Percentiles rank a stretch among this genome's conserved stretches.
Conservation (phyloP, 2,329 filamentous ascomycete genomes). For the Byssothecium circinans region DNA sequence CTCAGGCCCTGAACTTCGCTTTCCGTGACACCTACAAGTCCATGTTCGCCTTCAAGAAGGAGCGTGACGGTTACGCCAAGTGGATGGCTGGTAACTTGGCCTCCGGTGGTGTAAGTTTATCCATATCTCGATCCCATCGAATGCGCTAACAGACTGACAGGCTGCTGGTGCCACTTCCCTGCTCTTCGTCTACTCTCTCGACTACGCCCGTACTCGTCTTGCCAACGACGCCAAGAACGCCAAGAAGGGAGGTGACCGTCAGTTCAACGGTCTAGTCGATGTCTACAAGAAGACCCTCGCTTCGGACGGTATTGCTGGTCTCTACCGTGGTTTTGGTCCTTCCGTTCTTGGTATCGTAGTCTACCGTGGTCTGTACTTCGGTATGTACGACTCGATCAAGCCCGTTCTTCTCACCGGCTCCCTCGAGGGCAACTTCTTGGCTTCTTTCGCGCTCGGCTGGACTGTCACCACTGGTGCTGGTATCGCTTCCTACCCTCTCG, state of each 20-base stretch:
- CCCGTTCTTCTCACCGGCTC: constrained; percentile 88
- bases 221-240: constrained; percentile 99
- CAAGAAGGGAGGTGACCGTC: constrained; percentile 94
- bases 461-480: constrained; percentile 99
- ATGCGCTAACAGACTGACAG: constrained; percentile 46
- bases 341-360: constrained; percentile 99
- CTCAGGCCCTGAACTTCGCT: constrained; percentile 99
- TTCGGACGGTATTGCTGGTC: constrained; percentile 97
- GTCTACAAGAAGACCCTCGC: constrained; percentile 99
- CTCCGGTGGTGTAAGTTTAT: constrained; percentile 89
- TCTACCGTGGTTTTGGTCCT: constrained; percentile 99
- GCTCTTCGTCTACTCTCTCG: constrained; percentile 99
- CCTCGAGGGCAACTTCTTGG: constrained; percentile 98
- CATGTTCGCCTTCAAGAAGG: constrained; percentile 99
- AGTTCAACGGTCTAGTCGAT: constrained; percentile 99
- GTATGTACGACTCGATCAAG: constrained; percentile 99
- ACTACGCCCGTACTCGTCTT: constrained; percentile 99
- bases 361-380: constrained; percentile 99
- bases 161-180: constrained; percentile 99
- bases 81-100: constrained; percentile 99
- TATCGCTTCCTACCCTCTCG: constrained; percentile 99
- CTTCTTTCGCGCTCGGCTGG: constrained; percentile 98
- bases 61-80: constrained; percentile 94
- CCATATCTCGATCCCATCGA: background rate
- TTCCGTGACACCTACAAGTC: constrained; percentile 99